A percentile compares a stretch with the other conserved stretches of the same genome.
Conservation (phyloP, 1,284 basidiomycete genomes). For the Golubevia sp. region DNA sequence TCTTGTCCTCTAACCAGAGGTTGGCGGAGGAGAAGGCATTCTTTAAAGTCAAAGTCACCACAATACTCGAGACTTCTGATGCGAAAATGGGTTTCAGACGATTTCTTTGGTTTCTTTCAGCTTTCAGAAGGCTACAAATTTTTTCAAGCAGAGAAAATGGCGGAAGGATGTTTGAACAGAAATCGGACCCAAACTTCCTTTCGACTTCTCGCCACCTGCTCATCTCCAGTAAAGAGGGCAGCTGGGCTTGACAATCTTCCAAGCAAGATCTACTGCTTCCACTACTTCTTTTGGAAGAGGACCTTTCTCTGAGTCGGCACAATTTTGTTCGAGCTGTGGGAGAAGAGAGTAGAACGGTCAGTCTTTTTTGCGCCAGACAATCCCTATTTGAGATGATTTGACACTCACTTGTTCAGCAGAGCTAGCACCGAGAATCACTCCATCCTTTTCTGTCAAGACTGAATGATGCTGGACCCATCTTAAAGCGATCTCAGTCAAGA, state of each 20-base stretch:
- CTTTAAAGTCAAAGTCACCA: too few species aligned
- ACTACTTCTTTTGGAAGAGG: slow-evolving; percentile 67
- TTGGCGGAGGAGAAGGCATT: too few species aligned
- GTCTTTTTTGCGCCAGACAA: too few species aligned
- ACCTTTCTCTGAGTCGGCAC: slow-evolving; percentile 64
- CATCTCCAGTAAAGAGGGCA: slow-evolving; percentile 66
- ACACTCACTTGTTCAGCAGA: slow-evolving; percentile 30
- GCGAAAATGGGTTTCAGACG: too few species aligned
- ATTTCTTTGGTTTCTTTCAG: too few species aligned
- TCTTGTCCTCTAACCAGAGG: too few species aligned
- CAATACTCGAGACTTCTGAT: too few species aligned
- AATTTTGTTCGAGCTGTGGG: slow-evolving; percentile 8
- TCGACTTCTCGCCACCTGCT: not conserved
- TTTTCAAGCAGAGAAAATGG: too few species aligned
- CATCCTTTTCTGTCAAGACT: slow-evolving; percentile 63
- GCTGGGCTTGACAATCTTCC: slow-evolving; percentile 64
- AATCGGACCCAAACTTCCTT: too few species aligned
- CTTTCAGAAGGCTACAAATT: too few species aligned
- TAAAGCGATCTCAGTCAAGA: not conserved
- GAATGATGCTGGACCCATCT: slow-evolving; percentile 67
- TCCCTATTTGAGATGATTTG: too few species aligned
- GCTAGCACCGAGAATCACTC: slow-evolving; percentile 64
- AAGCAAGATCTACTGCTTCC: slow-evolving; percentile 67
- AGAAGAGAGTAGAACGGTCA: slow-evolving; percentile 33
- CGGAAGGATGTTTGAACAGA: too few species aligned